Conservation (phyloP, 495 filamentous ascomycete species). For the Ramalina peruviana region DNA sequence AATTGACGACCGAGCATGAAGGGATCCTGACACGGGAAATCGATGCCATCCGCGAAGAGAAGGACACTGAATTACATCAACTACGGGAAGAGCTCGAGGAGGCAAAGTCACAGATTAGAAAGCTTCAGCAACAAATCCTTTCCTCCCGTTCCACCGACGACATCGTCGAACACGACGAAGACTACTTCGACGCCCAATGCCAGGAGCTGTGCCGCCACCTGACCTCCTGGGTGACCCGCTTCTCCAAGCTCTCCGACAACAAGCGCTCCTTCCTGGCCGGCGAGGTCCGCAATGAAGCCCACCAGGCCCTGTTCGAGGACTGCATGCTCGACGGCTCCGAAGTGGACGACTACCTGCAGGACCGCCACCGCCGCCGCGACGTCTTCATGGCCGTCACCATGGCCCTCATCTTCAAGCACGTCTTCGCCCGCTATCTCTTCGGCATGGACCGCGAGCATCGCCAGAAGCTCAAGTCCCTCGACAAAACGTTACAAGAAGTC, state of each 20-base stretch:
- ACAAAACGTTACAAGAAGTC: constrained; percentile 80
- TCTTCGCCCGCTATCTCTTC: constrained; percentile 95
- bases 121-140: constrained; percentile 73
- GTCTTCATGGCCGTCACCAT: constrained; percentile 96
- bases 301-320: constrained; percentile 85
- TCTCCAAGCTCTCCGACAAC: constrained; percentile 90
- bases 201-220: constrained; percentile 86
- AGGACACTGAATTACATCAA: constrained; percentile 63
- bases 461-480: constrained; percentile 86
- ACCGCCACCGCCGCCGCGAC: constrained; percentile 74
- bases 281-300: constrained; percentile 70
- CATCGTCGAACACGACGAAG: constrained; percentile 76
- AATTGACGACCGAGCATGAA: constrained; percentile 50
- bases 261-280: constrained; percentile 64
- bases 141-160: constrained; percentile 47
- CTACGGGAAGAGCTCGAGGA: constrained; percentile 65
- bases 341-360: constrained; percentile 68
- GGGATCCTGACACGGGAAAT: constrained; percentile 47
- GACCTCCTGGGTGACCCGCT: constrained; percentile 90
- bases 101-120: constrained; percentile 62
- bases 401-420: constrained; percentile 95
- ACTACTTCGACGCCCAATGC: constrained; percentile 90
- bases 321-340: constrained; percentile 86
- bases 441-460: constrained; percentile 96
- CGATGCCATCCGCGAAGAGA: constrained; percentile 45